Base-by-base conservation (phyloP, 1,284 basidiomycete species). In the Ganoderma leucocontextum region DNA sequence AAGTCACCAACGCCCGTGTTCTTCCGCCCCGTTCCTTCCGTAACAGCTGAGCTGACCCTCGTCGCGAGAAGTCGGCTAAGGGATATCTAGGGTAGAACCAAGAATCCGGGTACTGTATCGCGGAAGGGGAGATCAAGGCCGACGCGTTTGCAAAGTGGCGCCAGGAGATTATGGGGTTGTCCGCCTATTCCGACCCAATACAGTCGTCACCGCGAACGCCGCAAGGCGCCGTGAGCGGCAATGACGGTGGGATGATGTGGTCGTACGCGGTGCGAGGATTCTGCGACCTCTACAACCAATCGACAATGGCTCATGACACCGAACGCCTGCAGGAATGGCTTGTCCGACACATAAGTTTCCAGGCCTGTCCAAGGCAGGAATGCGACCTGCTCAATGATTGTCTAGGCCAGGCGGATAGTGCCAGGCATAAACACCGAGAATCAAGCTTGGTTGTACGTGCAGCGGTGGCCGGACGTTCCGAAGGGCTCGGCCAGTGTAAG, bases 51-150 rank as follows among this genome's bases (percentile, higher is more conserved):
- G 57, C 2, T 39, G 36, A 10, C 36, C 36, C 33, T 38, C 63
- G 55, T 69, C 67, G 65, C 65, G 62, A 60, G 64, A 39, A 42
- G 42, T 68, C 61, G 64, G 64, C 36, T 38, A 38, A 38, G 33
- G 17, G 17, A 13, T 8, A 59, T 59, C 53, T 35, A n/a, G 35
- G 36, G 36, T 13, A n/a, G 6, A 22, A 29, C 22, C 36, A 15
- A 60, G 39, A 29, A 22, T 22, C 22, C 39, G 58, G 38, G 38
- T 41, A 22, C 36, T 60, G 25, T 39, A 9, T 60, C 38, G 42
- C 39, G 22, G 58, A 38, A 39, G 38, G 38, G 13, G 39, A 39
- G 10, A 60, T 60, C n/a, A 19, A 60, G 58, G 58, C 39, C 15
- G 10, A 25, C 58, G 58, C 36, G 12, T 41, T 36, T 41, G 58